phyloP scores from a whole-genome alignment of 2,329 filamentous ascomycete species.

The Fusarium coicis region DNA sequence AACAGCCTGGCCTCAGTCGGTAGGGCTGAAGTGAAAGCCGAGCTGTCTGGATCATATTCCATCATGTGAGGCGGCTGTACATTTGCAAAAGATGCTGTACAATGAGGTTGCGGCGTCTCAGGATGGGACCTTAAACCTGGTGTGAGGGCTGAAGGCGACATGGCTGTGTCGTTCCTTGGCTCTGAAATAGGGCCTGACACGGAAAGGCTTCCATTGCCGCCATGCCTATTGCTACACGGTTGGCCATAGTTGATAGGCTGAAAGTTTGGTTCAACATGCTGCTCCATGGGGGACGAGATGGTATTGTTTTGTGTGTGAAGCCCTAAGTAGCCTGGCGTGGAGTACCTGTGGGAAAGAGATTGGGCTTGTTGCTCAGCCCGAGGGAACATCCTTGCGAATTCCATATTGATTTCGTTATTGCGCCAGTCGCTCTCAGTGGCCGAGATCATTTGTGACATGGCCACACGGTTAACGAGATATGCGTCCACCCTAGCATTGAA shows the following conservation, averaged over 20 bases:
- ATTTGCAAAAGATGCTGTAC: conserved; percentile 31
- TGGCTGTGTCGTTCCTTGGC: conserved; percentile 6
- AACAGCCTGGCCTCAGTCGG: conserved; percentile 57
- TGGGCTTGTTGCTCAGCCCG: conserved; percentile 46
- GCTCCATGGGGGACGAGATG: conserved; percentile 28
- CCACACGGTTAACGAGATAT: conserved; percentile 56
- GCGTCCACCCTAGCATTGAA: conserved; percentile 70
- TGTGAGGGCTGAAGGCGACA: conserved; percentile 45
- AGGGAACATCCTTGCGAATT: conserved; percentile 61
- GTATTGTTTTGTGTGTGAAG: conserved; percentile 13
- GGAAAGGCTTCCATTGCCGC: conserved; percentile 31
- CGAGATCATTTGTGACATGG: conserved; percentile 55
- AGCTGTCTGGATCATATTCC: conserved; percentile 40
- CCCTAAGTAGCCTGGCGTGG: conserved; percentile 29
- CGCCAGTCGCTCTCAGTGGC: conserved; percentile 53
- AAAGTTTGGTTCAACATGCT: conserved; percentile 38
- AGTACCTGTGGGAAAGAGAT: conserved; percentile 39
- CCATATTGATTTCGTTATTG: conserved; percentile 58
- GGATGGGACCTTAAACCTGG: conserved; percentile 43
- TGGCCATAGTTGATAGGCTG: conserved; percentile 40
- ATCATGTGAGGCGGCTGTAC: conserved; percentile 34
- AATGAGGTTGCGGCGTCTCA: conserved; percentile 33
- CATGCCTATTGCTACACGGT: neutral
- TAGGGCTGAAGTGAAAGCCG: conserved; percentile 56
- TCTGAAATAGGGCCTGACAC: conserved; percentile 35